Conservation (phyloP, 768 basidiomycete species). For the Boletus huronensis region DNA sequence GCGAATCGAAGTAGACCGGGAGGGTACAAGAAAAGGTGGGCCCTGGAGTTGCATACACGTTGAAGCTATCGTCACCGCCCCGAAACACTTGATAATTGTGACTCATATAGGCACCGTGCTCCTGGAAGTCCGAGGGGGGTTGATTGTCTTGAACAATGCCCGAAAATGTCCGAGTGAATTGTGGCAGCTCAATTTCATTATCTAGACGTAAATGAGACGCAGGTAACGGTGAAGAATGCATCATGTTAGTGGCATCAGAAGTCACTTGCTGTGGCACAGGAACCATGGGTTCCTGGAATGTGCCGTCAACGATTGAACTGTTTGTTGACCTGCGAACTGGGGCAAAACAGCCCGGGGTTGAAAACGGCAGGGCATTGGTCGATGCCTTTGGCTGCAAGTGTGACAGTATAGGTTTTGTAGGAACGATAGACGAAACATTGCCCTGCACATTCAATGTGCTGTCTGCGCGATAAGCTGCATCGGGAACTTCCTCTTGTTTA, state of each 20-base stretch:
- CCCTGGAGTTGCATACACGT: constrained; percentile 48
- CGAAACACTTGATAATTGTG: background rate
- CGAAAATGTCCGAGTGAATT: constrained; percentile 1
- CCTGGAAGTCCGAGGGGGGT: constrained; percentile 16
- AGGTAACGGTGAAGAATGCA: constrained; percentile 8
- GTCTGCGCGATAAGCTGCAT: constrained; percentile 1
- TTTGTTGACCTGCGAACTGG: constrained; percentile 2
- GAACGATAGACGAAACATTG: background rate
- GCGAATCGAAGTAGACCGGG: constrained; percentile 49
- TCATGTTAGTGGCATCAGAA: constrained; percentile 6
- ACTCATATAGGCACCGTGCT: background rate
- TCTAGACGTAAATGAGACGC: constrained; percentile 17
- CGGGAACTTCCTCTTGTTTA: background rate
- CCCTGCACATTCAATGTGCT: background rate
- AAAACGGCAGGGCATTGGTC: constrained; percentile 17
- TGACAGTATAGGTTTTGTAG: background rate
- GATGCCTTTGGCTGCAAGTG: background rate
- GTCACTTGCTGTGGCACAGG: constrained; percentile 8
- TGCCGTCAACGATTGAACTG: background rate
- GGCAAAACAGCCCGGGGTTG: constrained; percentile 24
- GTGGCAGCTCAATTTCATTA: constrained; percentile 8
- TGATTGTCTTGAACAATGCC: constrained; percentile 2
- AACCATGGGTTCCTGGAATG: constrained; percentile 1
- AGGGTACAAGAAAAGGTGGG: constrained; percentile 34
- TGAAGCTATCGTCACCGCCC: constrained; percentile 2